Evolutionary conservation across 2,329 filamentous ascomycete genomes (phyloP).

Genomic region (Cyphellophora europaea): DNA sequence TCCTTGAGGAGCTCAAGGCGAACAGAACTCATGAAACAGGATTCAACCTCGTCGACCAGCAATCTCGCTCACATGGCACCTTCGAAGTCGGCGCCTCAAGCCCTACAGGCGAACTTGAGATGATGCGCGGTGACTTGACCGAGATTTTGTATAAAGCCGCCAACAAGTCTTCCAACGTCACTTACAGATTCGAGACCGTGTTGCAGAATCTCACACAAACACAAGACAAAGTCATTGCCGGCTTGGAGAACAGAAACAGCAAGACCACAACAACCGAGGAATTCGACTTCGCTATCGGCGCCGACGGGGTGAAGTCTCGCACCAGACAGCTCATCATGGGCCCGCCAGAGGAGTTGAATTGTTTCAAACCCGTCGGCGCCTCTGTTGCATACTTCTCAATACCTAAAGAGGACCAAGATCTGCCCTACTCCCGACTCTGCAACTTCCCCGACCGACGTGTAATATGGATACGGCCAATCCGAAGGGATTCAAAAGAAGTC

Average conservation of each 20-base stretch:
- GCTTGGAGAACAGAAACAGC: constrained; percentile 12
- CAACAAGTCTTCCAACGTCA: constrained; percentile 10
- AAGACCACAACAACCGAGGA: constrained; percentile 8
- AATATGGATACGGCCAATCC: too few relatives aligned
- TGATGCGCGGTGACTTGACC: constrained; percentile 17
- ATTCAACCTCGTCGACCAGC: constrained; percentile 9
- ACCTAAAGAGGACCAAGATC: too few relatives aligned
- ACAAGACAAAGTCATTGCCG: constrained; percentile 10
- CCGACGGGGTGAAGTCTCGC: constrained; percentile 12
- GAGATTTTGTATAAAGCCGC: constrained; percentile 13
- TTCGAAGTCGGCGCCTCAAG: constrained; percentile 5
- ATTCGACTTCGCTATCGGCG: constrained; percentile 15
- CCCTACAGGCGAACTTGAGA: constrained; percentile 12
- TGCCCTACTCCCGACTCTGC: too few relatives aligned
- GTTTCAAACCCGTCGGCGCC: too few relatives aligned
- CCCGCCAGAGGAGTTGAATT: too few relatives aligned
- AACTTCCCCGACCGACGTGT: too few relatives aligned
- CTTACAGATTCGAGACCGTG: constrained; percentile 15
- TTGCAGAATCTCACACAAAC: constrained; percentile 9
- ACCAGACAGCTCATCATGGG: constrained; percentile 12
- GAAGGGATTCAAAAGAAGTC: too few relatives aligned
- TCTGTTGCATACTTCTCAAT: too few relatives aligned
- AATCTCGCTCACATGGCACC: constrained; percentile 8
- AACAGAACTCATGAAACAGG: constrained; percentile 11
- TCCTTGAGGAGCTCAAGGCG: constrained; percentile 10